These are phyloP conservation scores for Ascoidea rubescens DNA, from an alignment of 805 yeast species.

Conservation along the genomic window DNA sequence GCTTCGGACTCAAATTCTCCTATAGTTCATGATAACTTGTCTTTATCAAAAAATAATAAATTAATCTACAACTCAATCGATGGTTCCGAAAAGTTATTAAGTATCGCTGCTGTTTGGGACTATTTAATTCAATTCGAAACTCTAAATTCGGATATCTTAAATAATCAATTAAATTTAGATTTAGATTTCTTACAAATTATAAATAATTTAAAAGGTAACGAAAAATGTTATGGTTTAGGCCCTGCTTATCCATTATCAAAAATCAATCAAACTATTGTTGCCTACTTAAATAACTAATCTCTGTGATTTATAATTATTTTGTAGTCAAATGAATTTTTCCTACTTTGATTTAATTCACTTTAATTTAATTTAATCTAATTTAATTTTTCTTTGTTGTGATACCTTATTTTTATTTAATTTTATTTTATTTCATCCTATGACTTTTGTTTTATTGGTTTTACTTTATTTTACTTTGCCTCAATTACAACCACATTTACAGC, in stretches of 20 bases:
- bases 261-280: not conserved
- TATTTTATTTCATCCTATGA: not conserved
- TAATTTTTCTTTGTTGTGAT: no score
- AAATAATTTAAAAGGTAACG: slow-evolving; percentile 47
- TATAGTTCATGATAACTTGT: not conserved
- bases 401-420: no score
- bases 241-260: slow-evolving; percentile 7
- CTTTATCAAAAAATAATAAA: slow-evolving; percentile 6
- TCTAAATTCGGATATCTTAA: slow-evolving; percentile 25
- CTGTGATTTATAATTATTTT: not conserved
- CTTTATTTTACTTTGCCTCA: no score
- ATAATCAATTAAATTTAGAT: slow-evolving; percentile 11
- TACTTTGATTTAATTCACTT: no score
- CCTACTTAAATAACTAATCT: not conserved
- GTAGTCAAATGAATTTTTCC: no score
- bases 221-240: slow-evolving; percentile 70
- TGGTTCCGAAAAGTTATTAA: slow-evolving; percentile 35
- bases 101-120: slow-evolving; percentile 78
- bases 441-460: no score
- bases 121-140: slow-evolving; percentile 38
- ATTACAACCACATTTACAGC: no score
- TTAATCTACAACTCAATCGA: slow-evolving; percentile 15
- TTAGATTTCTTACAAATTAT: slow-evolving; percentile 48
- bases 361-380: no score
- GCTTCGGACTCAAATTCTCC: slow-evolving; percentile 1